Evolutionary conservation across 176 grass and related monocot genomes (phyloP).

Genomic region (Cenchrus fungigraminus): DNA sequence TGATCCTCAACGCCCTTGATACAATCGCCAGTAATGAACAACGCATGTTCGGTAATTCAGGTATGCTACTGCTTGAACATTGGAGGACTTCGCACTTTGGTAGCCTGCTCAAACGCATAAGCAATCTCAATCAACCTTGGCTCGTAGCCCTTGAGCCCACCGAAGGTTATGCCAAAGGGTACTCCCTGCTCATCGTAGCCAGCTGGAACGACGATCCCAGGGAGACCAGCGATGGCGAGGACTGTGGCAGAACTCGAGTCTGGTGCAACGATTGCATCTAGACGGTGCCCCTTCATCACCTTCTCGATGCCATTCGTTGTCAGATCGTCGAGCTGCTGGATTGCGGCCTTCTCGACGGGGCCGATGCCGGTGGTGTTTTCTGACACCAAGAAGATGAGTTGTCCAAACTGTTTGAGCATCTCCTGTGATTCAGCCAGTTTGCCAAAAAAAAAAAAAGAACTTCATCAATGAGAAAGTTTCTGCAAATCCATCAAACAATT

Average conservation of each 20-base stretch:
- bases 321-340: conserved; percentile 49
- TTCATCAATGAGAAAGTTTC: not conserved
- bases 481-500: not conserved
- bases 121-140: conserved; percentile 66
- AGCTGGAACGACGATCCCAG: conserved; percentile 64
- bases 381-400: conserved; percentile 44
- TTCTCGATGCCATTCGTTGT: conserved; percentile 49
- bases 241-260: not conserved
- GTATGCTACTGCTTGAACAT: conserved; percentile 21
- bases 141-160: conserved; percentile 63
- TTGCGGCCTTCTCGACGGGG: conserved; percentile 17
- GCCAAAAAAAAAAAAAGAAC: not conserved
- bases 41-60: too few relatives aligned
- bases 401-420: conserved; percentile 55
- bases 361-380: conserved; percentile 55
- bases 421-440: conserved; percentile 42
- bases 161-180: conserved; percentile 66
- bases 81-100: conserved; percentile 45
- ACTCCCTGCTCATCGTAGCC: conserved; percentile 46
- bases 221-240: conserved; percentile 61
- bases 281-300: conserved; percentile 43
- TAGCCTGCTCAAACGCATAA: conserved; percentile 68
- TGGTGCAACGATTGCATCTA: conserved; percentile 54
- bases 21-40: too few relatives aligned
- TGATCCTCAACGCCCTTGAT: too few relatives aligned